Conservation (phyloP, 345 rosid genomes). For the Camelina sativa region DNA sequence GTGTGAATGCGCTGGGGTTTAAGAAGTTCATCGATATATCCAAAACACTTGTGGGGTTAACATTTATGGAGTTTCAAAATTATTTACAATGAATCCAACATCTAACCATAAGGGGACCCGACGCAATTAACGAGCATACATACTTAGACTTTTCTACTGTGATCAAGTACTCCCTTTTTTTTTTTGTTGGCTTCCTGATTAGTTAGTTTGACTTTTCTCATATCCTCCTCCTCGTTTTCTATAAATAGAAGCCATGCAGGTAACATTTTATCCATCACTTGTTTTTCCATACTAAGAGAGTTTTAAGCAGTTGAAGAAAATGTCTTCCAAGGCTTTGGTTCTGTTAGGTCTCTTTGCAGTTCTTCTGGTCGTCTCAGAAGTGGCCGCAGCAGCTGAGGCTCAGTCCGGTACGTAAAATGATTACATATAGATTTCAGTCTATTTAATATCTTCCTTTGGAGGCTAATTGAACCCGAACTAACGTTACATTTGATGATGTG, state of each 20-base stretch:
- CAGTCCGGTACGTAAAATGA: constrained; percentile 15
- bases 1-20: constrained; percentile 8
- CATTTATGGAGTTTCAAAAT: constrained; percentile 33
- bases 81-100: constrained; percentile 32
- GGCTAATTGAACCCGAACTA: too few relatives aligned
- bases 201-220: background rate
- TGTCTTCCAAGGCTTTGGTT: constrained; percentile 2
- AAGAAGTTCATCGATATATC: constrained; percentile 2
- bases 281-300: background rate
- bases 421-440: background rate
- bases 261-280: background rate
- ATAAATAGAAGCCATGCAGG: background rate
- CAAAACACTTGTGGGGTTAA: constrained; percentile 26
- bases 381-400: background rate
- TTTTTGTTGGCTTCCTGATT: too few relatives aligned
- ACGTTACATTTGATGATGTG: too few relatives aligned
- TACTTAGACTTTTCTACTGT: background rate
- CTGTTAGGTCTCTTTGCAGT: background rate
- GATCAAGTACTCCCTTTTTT: background rate
- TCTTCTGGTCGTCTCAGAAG: constrained; percentile 30
- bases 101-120: constrained; percentile 33
- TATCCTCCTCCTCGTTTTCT: background rate
- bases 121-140: background rate
- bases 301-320: background rate
- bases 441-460: too few relatives aligned